A percentile compares a stretch with the other conserved stretches of the same genome.
Conservation (phyloP, 345 rosid genomes). For the Hibiscus mutabilis region DNA sequence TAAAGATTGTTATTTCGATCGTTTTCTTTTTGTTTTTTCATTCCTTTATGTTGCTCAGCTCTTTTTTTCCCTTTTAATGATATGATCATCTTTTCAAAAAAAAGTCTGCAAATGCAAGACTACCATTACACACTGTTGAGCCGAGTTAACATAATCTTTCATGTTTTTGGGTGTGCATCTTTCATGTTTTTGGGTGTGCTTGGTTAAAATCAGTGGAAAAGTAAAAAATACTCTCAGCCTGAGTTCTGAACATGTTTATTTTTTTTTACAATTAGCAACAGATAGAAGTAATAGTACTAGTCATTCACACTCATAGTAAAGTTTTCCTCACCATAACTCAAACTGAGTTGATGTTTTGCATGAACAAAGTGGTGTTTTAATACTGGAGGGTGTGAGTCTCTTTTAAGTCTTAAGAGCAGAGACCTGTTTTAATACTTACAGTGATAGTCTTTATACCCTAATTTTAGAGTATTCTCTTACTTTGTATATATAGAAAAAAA, state of each 20-base stretch:
- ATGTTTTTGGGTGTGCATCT: too few relatives aligned
- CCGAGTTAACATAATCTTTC: too few relatives aligned
- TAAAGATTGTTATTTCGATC: too few relatives aligned
- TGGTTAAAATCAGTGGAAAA: background rate
- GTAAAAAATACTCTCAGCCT: background rate
- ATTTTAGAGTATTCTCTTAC: background rate
- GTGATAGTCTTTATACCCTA: too few relatives aligned
- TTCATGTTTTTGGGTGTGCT: too few relatives aligned
- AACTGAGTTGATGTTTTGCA: background rate
- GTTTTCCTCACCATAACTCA: background rate
- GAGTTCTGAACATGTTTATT: background rate
- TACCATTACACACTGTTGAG: background rate
- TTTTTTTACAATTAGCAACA: background rate
- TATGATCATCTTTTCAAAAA: too few relatives aligned
- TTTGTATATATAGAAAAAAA: background rate
- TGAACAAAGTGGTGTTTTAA: background rate
- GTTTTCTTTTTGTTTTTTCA: too few relatives aligned
- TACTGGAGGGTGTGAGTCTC: background rate
- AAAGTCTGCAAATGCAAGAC: conserved; percentile 5
- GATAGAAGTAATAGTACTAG: background rate
- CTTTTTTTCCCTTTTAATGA: too few relatives aligned
- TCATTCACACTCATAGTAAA: background rate
- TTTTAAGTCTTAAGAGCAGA: too few relatives aligned
- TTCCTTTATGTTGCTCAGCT: too few relatives aligned
- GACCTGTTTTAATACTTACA: too few relatives aligned